A percentile compares a stretch with the other conserved stretches of the same genome.
These are phyloP conservation scores for Dalbergia cultrata DNA, from an alignment of 306 rosid genomes.

Conservation along the genomic window DNA sequence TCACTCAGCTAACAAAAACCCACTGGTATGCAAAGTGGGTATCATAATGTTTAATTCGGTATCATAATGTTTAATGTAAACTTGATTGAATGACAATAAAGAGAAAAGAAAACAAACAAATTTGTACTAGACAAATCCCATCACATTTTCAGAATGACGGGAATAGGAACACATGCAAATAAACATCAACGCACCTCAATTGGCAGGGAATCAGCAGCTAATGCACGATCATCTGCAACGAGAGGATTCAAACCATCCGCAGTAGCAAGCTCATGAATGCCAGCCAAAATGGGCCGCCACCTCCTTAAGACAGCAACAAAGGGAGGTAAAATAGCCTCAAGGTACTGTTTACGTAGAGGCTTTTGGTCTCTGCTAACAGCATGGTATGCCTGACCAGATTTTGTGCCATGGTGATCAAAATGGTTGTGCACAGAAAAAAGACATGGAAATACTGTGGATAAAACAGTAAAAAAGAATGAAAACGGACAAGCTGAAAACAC, in stretches of 20 bases:
- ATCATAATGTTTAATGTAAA: not conserved
- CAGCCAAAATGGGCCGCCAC: conserved; percentile 97
- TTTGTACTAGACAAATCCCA: not conserved
- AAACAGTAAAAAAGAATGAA: conserved; percentile 4
- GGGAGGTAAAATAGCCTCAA: conserved; percentile 92
- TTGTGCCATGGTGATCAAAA: conserved; percentile 44
- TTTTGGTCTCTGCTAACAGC: conserved; percentile 81
- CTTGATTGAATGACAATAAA: not conserved
- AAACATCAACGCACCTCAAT: conserved; percentile 67
- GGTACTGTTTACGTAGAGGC: conserved; percentile 92
- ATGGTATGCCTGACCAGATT: conserved; percentile 81
- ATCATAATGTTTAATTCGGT: not conserved
- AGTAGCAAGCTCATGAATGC: conserved; percentile 95
- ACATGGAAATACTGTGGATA: not conserved
- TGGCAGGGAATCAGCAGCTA: conserved; percentile 97
- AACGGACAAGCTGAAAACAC: conserved; percentile 51
- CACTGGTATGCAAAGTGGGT: not conserved
- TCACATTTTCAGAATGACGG: not conserved
- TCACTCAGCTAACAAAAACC: conserved; percentile 10
- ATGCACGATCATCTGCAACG: conserved; percentile 84
- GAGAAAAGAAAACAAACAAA: not conserved
- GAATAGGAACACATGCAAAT: not conserved
- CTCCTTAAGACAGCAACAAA: conserved; percentile 94
- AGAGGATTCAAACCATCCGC: conserved; percentile 94
- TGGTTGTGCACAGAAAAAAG: conserved; percentile 26